Conservation (phyloP, 192 early-diverging fungal genomes). For the Kickxella alabastrina region DNA sequence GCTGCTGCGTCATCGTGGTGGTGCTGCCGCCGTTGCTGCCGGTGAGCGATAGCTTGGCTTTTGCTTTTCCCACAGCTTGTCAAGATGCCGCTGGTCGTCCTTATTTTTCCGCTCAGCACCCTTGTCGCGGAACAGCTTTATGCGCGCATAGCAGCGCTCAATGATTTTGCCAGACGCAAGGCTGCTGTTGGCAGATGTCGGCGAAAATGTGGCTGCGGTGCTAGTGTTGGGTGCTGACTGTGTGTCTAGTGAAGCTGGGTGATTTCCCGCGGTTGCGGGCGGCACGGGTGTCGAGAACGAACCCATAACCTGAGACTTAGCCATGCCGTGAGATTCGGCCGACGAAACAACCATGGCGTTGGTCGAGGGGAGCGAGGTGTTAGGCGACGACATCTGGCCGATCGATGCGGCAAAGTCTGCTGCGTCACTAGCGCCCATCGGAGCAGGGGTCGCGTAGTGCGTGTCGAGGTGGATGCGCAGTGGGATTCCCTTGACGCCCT, state of each 20-base stretch:
- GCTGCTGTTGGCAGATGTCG: neutral
- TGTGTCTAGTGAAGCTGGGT: neutral
- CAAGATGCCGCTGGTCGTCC: slow-evolving; percentile 70
- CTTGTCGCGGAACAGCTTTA: slow-evolving; percentile 74
- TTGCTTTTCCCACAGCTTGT: slow-evolving; percentile 63
- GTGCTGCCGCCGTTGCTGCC: slow-evolving; percentile 6
- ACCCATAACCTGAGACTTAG: neutral
- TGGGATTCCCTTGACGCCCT: slow-evolving; percentile 75
- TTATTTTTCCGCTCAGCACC: slow-evolving; percentile 77
- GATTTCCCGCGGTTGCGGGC: neutral
- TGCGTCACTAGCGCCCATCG: slow-evolving; percentile 3
- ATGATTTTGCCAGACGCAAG: slow-evolving; percentile 24
- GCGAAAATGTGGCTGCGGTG: neutral
- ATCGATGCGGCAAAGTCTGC: slow-evolving; percentile 17
- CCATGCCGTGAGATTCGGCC: neutral
- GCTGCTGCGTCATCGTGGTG: slow-evolving; percentile 11
- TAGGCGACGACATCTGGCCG: slow-evolving; percentile 23
- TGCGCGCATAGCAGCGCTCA: slow-evolving; percentile 59
- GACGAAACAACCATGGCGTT: neutral
- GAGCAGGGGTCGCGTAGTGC: slow-evolving; percentile 12
- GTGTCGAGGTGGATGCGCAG: slow-evolving; percentile 55
- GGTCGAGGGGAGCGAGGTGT: slow-evolving; percentile 3
- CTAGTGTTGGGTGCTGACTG: neutral
- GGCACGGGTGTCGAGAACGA: slow-evolving; percentile 24
- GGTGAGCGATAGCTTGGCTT: slow-evolving; percentile 22